Base-by-base conservation (phyloP, 257 asterid species). In the Solanum pimpinellifolium region DNA sequence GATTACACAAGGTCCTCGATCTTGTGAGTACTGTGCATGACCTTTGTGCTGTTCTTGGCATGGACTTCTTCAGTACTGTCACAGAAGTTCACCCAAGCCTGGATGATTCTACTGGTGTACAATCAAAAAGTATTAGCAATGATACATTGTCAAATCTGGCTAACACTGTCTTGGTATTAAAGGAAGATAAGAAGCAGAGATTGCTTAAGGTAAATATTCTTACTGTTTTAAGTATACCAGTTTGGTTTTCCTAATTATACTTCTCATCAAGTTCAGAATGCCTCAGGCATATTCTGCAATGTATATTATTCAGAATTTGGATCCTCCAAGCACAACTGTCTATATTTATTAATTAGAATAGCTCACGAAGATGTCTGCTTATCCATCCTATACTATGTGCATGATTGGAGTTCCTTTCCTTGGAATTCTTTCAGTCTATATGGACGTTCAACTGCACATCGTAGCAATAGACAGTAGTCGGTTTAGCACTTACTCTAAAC, bases 81-180 rank as follows among this genome's bases (percentile, higher is more conserved):
- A 92, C 97, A 7, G 96, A 96, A 89, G 99, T 95, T 88, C 99
- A 97, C 86, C 98, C 99, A 49, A 97, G 99, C 94, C 90, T 97
- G 88, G 92, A 92, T 76, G 98, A 95, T 86, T 90, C 98, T 52
- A 90, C 91, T 62, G 95, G 96, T 86, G 96, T 94, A 59, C 98
- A 95, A 68, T 95, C 98, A 85, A 95, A 94, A 89, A 96, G 99
- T 95, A 96, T 97, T 85, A 96, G 99, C 92, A 91, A 96, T 85
- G 98, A 93, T 47, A 97, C 99, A 9, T 89, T 97, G 42, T 90
- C 98, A 69, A 92, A 94, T 84, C 88, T 97, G 93, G 98, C 97
- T 5, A 93, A 93, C 90, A 97, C 99, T 31, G 98, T 96, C 88
- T 87, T 91, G 75, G 90, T 93, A 56, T 93, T 97, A 44, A 91